phyloP scores from a whole-genome alignment of 2,329 filamentous ascomycete species.

The Fusarium buxicola region DNA sequence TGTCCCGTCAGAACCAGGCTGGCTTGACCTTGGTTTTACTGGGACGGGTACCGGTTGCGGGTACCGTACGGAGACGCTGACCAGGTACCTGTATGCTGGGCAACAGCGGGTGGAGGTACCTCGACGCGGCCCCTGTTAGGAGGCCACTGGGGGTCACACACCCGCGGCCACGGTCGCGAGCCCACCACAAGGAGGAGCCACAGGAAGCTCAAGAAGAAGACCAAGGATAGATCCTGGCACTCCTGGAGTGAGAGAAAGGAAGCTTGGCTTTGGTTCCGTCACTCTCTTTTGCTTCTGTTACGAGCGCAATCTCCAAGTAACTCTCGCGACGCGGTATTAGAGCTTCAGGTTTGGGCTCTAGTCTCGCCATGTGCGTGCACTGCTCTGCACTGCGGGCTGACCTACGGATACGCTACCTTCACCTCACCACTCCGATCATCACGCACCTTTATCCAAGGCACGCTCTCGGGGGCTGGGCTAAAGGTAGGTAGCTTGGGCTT shows the following conservation, averaged over 20 bases:
- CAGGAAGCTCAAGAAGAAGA: not conserved
- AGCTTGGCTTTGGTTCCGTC: slow-evolving; percentile 31
- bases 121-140: slow-evolving; percentile 34
- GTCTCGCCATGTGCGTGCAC: not conserved
- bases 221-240: slow-evolving; percentile 22
- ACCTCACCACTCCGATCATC: slow-evolving; percentile 32
- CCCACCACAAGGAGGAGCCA: slow-evolving; percentile 25
- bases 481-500: slow-evolving; percentile 30
- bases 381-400: slow-evolving; percentile 17
- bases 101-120: slow-evolving; percentile 38
- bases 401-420: slow-evolving; percentile 27
- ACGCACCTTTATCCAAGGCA: slow-evolving; percentile 37
- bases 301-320: not conserved
- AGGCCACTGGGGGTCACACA: slow-evolving; percentile 38
- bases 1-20: slow-evolving; percentile 7
- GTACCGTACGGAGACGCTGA: slow-evolving; percentile 20
- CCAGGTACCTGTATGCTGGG: slow-evolving; percentile 36
- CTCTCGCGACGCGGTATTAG: not conserved
- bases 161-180: slow-evolving; percentile 17
- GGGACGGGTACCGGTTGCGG: slow-evolving; percentile 36
- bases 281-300: slow-evolving; percentile 11
- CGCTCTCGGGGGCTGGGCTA: slow-evolving; percentile 36
- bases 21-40: slow-evolving; percentile 28
- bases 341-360: not conserved
- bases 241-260: slow-evolving; percentile 22